Evolutionary conservation across 176 grass and related monocot genomes (phyloP).

Genomic region (Pontederia paniculata): DNA sequence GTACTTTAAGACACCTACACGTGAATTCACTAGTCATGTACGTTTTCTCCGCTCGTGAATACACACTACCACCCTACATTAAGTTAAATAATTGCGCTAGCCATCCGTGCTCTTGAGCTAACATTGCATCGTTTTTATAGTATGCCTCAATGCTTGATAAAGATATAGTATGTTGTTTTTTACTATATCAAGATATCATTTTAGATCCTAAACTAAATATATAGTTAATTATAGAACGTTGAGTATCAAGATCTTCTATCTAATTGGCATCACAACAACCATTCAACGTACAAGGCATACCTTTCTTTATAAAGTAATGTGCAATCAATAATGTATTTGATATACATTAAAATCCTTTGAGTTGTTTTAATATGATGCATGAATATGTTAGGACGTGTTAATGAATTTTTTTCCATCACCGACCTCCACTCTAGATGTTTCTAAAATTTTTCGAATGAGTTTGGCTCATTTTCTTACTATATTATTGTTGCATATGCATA

Average conservation of each 20-base stretch:
- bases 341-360: slow-evolving; percentile 1
- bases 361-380: slow-evolving; percentile 3
- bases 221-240: background rate
- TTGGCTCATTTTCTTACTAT: background rate
- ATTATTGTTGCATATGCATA: background rate
- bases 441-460: background rate
- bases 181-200: slow-evolving; percentile 3
- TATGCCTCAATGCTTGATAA: background rate
- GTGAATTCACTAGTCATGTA: too few species aligned
- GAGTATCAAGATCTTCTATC: background rate
- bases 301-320: background rate
- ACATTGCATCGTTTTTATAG: background rate
- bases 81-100: background rate
- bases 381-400: background rate
- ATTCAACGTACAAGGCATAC: background rate
- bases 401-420: background rate
- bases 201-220: background rate
- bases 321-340: slow-evolving; percentile 10
- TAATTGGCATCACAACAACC: slow-evolving; percentile 2
- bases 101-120: background rate
- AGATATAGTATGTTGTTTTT: background rate
- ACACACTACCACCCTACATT: too few species aligned
- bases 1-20: too few species aligned
- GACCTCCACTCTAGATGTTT: background rate
- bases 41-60: too few species aligned